A percentile compares a stretch with the other conserved stretches of the same genome.
phyloP scores from a whole-genome alignment of 192 early-diverging fungal genomes.

The Mortierella hygrophila region DNA sequence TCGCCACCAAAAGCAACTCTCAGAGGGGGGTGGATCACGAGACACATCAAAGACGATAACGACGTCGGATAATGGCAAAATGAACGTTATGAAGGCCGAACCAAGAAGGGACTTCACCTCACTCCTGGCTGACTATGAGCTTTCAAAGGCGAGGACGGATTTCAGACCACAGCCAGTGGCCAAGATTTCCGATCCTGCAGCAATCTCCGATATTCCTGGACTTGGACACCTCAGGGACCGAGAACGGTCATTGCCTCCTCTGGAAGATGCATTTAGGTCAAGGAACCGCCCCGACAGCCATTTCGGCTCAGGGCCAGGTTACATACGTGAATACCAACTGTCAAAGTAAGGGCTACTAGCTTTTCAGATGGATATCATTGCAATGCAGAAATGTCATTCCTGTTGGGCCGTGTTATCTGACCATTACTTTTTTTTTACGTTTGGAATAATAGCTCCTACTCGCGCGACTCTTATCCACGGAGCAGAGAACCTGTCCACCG shows the following conservation, averaged over 20 bases:
- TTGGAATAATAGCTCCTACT: neutral
- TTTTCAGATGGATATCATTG: neutral
- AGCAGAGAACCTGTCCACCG: neutral
- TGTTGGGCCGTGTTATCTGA: neutral
- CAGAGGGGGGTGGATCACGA: neutral
- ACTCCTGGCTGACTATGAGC: slow-evolving; percentile 40
- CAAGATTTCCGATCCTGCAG: neutral
- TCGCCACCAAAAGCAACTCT: neutral
- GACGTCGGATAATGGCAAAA: neutral
- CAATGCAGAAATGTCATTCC: neutral
- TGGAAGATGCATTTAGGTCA: neutral
- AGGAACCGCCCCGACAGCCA: neutral
- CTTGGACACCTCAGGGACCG: slow-evolving; percentile 12
- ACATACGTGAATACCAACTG: neutral
- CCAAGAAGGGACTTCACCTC: slow-evolving; percentile 16
- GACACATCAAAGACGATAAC: neutral
- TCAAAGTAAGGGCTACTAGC: neutral
- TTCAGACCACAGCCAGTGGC: neutral
- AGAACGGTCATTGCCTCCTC: neutral
- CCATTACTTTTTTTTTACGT: neutral
- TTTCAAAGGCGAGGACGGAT: slow-evolving; percentile 17
- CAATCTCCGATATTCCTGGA: slow-evolving; percentile 18
- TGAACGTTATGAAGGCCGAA: neutral
- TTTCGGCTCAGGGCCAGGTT: neutral
- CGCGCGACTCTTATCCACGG: neutral